A percentile compares a stretch with the other conserved stretches of the same genome.
Evolutionary conservation across 306 rosid species (phyloP).

Genomic region (Trifolium subterraneum): DNA sequence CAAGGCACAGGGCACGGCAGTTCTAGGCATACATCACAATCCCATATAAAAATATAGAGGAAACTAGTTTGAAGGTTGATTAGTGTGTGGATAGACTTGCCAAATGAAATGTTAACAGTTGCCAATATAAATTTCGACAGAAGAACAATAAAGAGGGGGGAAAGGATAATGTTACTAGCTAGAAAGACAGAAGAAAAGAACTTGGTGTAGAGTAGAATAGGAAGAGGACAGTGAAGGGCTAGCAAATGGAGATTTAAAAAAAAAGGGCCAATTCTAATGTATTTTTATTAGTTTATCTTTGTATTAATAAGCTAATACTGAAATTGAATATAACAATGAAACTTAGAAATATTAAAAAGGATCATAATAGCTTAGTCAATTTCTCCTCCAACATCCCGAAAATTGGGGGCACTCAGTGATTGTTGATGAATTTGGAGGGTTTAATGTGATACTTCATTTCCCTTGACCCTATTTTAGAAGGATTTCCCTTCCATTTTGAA

Average conservation of each 20-base stretch:
- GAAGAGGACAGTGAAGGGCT: not conserved
- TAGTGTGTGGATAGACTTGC: not conserved
- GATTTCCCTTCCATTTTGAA: conserved; percentile 18
- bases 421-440: conserved; percentile 20
- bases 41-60: conserved; percentile 6
- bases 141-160: not conserved
- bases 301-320: not conserved
- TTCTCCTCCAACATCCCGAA: conserved; percentile 13
- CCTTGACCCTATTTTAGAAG: conserved; percentile 13
- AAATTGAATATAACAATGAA: conserved; percentile 7
- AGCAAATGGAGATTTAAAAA: not conserved
- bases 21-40: not conserved
- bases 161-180: not conserved
- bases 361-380: not conserved
- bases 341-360: conserved; percentile 16
- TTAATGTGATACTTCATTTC: not conserved
- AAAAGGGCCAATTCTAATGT: not conserved
- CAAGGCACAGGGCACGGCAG: not conserved
- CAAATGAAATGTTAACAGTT: not conserved
- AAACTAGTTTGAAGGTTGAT: conserved; percentile 3
- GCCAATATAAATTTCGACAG: not conserved
- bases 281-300: not conserved
- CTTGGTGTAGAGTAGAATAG: not conserved
- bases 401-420: not conserved
- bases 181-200: not conserved